Base-by-base conservation (phyloP, 1,284 basidiomycete species). In the Ustilago xerochloae region DNA sequence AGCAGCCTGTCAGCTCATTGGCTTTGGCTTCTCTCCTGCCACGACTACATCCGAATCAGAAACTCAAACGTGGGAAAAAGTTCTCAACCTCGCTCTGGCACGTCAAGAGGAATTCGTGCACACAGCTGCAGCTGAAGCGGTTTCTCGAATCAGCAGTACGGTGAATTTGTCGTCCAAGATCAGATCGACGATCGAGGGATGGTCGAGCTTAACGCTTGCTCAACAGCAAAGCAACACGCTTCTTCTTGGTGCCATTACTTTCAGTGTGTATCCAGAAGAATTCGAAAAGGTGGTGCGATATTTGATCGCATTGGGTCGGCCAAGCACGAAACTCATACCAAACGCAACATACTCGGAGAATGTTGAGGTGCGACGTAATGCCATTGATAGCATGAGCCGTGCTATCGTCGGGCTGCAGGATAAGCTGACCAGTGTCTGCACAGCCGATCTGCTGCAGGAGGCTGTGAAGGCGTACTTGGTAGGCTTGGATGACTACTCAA, bases 401-500 rank as follows among this genome's bases (percentile, higher is more conserved):
- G 58, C 66, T 2, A 15, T 71, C 7, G 33, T 33, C 18, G 18
- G 28, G 9, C 30, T 69, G 3, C 49, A 29, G 4, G 24, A 33
- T 29, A 18, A 38, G 2, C 48, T 60, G 15, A 5, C 28, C 3
- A 6, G 32, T 8, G 20, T 59, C 1, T 61, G 50, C 55, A 61
- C 22, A 6, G 13, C 49, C 7, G 24, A 33, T 3, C n/a, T 51
- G 10, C 20, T 64, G 38, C 26, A 9, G 7, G 12, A 8, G 1
- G 38, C 49, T 28, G 22, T 67, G 3, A n/a, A 5, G 16, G 59
- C 39, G n/a, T 60, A 55, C 32, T 84, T 91, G 20, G 81, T 80
- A 13, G 94, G 93, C 2, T 84, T 99, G 38, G 87, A 89, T 16
- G 96, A 99, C 86, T 98, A 98, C 81, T 91, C 93, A 2, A 90